Evolutionary conservation across 306 rosid genomes (phyloP), one percentile per base, ranked within the genome.

Genomic region (Carpinus viminea): DNA sequence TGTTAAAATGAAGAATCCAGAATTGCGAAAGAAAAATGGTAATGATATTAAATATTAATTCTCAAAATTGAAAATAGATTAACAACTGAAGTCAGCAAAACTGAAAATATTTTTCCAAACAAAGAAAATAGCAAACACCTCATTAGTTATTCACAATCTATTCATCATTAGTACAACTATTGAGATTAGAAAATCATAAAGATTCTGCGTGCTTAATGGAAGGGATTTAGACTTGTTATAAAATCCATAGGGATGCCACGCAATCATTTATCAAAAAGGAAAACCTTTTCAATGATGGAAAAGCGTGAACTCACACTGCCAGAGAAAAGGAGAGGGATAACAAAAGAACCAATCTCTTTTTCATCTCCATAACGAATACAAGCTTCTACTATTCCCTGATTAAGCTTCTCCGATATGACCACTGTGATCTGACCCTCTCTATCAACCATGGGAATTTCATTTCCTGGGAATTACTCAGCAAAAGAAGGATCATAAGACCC

Each of bases 301-400:
- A 56, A 56, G 60, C 48, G 78, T 18, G 36, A 74, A 79, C 88
- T 85, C 80, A 85, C 88, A 56, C 80, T 51, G 69, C 46, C 56
- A 38, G 82, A 70, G 74, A 77, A 80, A 61, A 62, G 2, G 71
- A 69, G 77, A 70, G 81, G 74, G 24, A 41, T 16, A 20, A 48
- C 48, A 20, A 26, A n/a, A 54, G 81, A 60, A 75, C 20, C 57
- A 11, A 52, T 38, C 50, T 75, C 88, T 54, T 70, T 65, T 64
- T 74, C 69, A 12, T 12, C 36, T 82, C 85, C 88, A 79, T 81
- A 66, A 65, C 16, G 13, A 31, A 78, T 34, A 2, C 18, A 46
- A 28, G 70, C 85, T 71, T 78, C 70, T 20, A 85, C 52, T 7
- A n/a, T 51, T 46, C 71, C 85, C 31, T 75, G 17, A 53, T 13